Base-by-base conservation (phyloP, 345 rosid genomes). In the Aquilaria yunnanensis region DNA sequence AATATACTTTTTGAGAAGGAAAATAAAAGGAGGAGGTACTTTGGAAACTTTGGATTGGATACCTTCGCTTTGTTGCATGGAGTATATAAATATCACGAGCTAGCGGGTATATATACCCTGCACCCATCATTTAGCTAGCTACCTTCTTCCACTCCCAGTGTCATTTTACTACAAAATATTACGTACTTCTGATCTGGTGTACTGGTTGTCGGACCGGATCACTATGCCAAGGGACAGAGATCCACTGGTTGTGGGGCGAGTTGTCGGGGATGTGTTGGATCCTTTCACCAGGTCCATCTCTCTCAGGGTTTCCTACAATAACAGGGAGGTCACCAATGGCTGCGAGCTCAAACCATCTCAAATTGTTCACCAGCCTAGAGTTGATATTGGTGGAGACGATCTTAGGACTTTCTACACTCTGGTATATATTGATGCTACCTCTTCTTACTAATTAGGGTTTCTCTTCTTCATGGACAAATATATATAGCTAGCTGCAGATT, bases 191-290 rank as follows among this genome's bases (percentile, higher is more conserved):
- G 23, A 23, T 23, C 23, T 23, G 23, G 23, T 23, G 23, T 23
- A 23, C 23, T 23, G 23, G 23, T 23, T 23, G 23, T 23, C 23
- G 23, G 23, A 23, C 23, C 23, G 23, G 23, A 33, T 52, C 7
- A 37, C 9, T 52, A 85, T 81, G 92, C 64, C 79, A 2, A 71
- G 87, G 69, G 81, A 80, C 2, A 75, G 87, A 71, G 89, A 87
- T 31, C 87, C 87, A 3, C 78, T 87, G 3, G 80, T 71, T 9
- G 84, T 87, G 23, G 93, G 89, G 29, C 62, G 93, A 11, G 89
- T 87, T 6, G 67, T 87, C 14, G 93, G 93, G 14, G 93, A 87
- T 64, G 84, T 87, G 32, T 53, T 87, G 64, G 87, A 87, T 41
- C 81, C 85, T 10, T 87, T 84, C 53, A 67, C 72, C 6, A 68